Base-by-base conservation (phyloP, 306 rosid species). In the Astragalus glycyphyllos region DNA sequence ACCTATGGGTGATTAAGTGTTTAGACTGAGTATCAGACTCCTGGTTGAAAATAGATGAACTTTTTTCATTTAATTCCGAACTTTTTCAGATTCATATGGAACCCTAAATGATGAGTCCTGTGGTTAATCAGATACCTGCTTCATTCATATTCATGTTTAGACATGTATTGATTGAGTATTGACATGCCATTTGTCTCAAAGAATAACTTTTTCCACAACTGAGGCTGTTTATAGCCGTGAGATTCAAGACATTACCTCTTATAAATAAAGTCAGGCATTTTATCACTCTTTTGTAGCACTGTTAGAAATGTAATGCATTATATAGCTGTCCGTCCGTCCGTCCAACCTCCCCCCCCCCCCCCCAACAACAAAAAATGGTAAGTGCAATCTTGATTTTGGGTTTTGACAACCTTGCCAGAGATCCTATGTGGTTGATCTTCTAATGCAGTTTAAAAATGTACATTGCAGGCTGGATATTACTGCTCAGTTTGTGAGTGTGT, bases 401-500 rank as follows among this genome's bases (percentile, higher is more conserved):
- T n/a, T n/a, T n/a, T n/a, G n/a, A n/a, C n/a, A n/a, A n/a, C n/a
- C n/a, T n/a, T n/a, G n/a, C 23, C 42, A 32, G n/a, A 3, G 23
- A 58, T n/a, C 42, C 23, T 31, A 12, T n/a, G 10, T 75, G 48
- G 40, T 32, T 48, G 14, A 7, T 65, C 38, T 74, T 78, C 37
- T 46, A 74, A 17, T 58, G 37, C 40, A 54, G 15, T 23, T 61
- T 17, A 76, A 53, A 35, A 26, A 10, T 4, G 60, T 74, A 8
- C 37, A 68, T 70, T 83, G 81, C 90, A 95, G 99, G 99, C 96
- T 53, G 99, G 99, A 75, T 95, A 95, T 79, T 89, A 56, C 73
- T 95, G 99, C 77, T 81, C 96, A 10, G 99, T 95, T 75, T 95
- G 99, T 76, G 96, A 95, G 66, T 95, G 99, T 70, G 99, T 95